Evolutionary conservation across 2,329 filamentous ascomycete genomes (phyloP).

Genomic region (Fusarium sp.): DNA sequence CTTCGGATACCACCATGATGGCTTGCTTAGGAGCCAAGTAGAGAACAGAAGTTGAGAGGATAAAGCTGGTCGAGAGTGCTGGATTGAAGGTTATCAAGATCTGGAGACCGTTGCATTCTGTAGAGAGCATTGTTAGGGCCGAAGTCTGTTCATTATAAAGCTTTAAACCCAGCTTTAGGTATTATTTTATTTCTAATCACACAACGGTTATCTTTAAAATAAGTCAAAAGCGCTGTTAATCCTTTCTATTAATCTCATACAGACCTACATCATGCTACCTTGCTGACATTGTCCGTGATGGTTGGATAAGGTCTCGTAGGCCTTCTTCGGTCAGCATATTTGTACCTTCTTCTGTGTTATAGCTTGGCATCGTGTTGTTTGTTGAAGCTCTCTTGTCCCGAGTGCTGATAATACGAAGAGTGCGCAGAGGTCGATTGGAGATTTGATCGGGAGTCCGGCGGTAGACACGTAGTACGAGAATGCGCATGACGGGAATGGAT

Average conservation of each 20-base stretch:
- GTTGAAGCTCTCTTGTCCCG: background rate
- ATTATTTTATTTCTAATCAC: rapidly evolving
- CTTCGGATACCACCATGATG: constrained; percentile 50
- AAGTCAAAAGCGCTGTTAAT: too few relatives aligned
- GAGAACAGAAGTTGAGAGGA: constrained; percentile 47
- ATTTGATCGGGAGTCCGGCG: background rate
- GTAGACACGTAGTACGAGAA: background rate
- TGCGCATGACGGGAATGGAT: background rate
- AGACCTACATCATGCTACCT: too few relatives aligned
- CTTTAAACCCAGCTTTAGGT: too few relatives aligned
- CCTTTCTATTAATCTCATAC: rapidly evolving
- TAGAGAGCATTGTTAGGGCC: constrained; percentile 47
- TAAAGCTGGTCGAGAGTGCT: constrained; percentile 32
- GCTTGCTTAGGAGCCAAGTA: constrained; percentile 45
- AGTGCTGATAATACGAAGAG: background rate
- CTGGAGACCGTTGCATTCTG: constrained; percentile 41
- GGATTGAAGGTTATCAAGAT: constrained; percentile 46
- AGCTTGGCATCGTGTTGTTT: background rate
- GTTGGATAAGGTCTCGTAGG: rapidly evolving
- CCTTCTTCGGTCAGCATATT: background rate
- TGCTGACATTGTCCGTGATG: rapidly evolving
- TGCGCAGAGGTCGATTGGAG: background rate
- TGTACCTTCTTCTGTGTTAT: rapidly evolving
- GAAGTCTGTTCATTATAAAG: too few relatives aligned
- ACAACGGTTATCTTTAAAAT: too few relatives aligned